Evolutionary conservation across 2,329 filamentous ascomycete genomes (phyloP), one percentile per base, ranked within the genome.

Genomic region (Phyllosticta ampelicida): DNA sequence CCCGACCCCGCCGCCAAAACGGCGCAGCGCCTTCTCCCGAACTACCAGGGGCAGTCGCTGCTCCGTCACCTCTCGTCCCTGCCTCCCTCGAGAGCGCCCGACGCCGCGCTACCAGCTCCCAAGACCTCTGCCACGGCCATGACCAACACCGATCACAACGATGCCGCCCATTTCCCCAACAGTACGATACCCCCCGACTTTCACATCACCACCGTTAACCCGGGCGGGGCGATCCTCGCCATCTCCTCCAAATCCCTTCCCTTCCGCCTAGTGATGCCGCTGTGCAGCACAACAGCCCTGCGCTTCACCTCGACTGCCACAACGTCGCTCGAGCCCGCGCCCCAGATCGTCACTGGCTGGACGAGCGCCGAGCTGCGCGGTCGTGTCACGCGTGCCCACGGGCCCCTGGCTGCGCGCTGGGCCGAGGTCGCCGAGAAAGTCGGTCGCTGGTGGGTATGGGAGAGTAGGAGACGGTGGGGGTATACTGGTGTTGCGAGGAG

Each of bases 31-130:
- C 65, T 78, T 3, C 67, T 75, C 9, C 69, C 73, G 18, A 67
- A 76, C 49, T 77, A 77, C 63, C 73, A 78, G 67, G 75, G 74
- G 10, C 75, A 77, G 61, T 77, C 74, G 0, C 67, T 77, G n/a
- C 71, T 77, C 54, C 71, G 75, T 9, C 20, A 30, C 49, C 49
- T 10, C 28, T 8, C n/a, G 49, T 18, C 44, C 19, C 9, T 30
- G 16, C 28, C 48, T 4, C 36, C 36, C 2, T 44, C 36, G 11
- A 5, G 13, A 8, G 36, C 36, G 6, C n/a, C 36, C 13, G n/a
- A n/a, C 13, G 36, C 36, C 36, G 36, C 36, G 36, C 36, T 16
- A 13, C 6, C 36, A 13, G 36, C 36, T 5, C 36, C 36, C 13
- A 44, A 13, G 6, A 44, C 36, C 36, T 44, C 36, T 3, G 36